phyloP scores from a whole-genome alignment of 202 grass and related monocot genomes.

The Dendrocalamus latiflorus region DNA sequence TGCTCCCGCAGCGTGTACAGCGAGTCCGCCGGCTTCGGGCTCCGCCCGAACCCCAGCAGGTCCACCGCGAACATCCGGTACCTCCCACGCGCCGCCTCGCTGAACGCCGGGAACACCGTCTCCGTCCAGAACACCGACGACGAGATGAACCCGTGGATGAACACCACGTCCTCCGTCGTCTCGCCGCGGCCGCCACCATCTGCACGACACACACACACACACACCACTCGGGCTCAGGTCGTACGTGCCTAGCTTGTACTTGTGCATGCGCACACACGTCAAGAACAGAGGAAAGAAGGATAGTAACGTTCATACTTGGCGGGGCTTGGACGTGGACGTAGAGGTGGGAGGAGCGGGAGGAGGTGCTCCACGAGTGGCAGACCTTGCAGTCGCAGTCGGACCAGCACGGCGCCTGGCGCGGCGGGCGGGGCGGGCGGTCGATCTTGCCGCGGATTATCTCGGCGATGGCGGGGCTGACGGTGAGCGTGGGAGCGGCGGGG shows the following conservation, averaged over 20 bases:
- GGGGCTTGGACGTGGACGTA: slow-evolving; percentile 76
- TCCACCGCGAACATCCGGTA: slow-evolving; percentile 85
- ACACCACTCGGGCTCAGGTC: background rate
- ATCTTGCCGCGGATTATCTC: slow-evolving; percentile 86
- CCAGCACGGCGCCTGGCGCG: slow-evolving; percentile 55
- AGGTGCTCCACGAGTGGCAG: slow-evolving; percentile 78
- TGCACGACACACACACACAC: background rate
- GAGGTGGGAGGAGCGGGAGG: slow-evolving; percentile 38
- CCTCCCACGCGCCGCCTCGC: slow-evolving; percentile 20
- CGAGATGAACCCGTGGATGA: slow-evolving; percentile 99
- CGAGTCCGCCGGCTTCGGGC: slow-evolving; percentile 90
- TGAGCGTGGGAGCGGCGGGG: slow-evolving; percentile 37
- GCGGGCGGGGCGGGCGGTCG: slow-evolving; percentile 10
- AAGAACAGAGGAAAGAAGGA: background rate
- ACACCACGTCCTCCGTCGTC: slow-evolving; percentile 53
- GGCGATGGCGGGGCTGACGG: slow-evolving; percentile 50
- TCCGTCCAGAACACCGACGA: slow-evolving; percentile 98
- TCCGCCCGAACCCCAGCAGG: slow-evolving; percentile 89
- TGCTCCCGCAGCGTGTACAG: slow-evolving; percentile 95
- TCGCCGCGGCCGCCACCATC: background rate
- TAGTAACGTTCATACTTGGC: background rate
- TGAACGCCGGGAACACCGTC: slow-evolving; percentile 90
- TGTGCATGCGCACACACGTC: background rate
- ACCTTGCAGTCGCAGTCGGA: slow-evolving; percentile 96
- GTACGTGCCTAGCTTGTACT: background rate